Base-by-base conservation (phyloP, 2,329 filamentous ascomycete species). In the Thermoascus crustaceus region DNA sequence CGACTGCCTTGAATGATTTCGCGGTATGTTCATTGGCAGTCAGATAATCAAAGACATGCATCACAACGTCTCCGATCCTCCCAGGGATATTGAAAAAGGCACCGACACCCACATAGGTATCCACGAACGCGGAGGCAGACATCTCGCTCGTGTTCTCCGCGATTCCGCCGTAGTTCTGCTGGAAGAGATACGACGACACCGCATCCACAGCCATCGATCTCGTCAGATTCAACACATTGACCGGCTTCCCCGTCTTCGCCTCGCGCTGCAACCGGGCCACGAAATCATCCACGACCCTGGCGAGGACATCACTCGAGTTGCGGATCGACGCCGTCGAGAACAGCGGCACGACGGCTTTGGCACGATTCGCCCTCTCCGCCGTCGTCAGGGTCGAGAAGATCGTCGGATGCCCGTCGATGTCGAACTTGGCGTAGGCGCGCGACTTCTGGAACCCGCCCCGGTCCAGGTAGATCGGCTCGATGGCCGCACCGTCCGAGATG, bases 391-490 rank as follows among this genome's bases (percentile, higher is more conserved):
- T 64, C 3, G 66, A 70, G 53, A 78, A 78, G 22, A 78, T 69
- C 1, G 71, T 72, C 18, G 62, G 52, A 44, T 71, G 68, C 1
- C 69, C 70, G 43, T 75, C 73, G 11, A 75, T 71, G 39, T 76
- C 69, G 44, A 76, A 76, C 42, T 76, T 77, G 1, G 53, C 51
- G 47, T 77, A 77, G 38, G 61, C 68, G 0, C 50, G 44, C 1
- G 69, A 61, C 47, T 78, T 77, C 0, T 54, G 50, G 35, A 77
- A 76, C 1, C 73, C 73, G 3, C 73, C 72, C 23, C 58, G 66
- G 2, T 61, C 55, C 8, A 67, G 49, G 48, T 78, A 77, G 20
- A 77, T 72, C 2, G 67, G 55, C 0, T 61, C 53, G 16, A 73
- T 46, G 1, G 67, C 71, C 10, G 57, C 58, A 7, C 63, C 64